Evolutionary conservation across 495 filamentous ascomycete genomes (phyloP), one percentile per base, ranked within the genome.

Genomic region (Tetracladium setigerum): DNA sequence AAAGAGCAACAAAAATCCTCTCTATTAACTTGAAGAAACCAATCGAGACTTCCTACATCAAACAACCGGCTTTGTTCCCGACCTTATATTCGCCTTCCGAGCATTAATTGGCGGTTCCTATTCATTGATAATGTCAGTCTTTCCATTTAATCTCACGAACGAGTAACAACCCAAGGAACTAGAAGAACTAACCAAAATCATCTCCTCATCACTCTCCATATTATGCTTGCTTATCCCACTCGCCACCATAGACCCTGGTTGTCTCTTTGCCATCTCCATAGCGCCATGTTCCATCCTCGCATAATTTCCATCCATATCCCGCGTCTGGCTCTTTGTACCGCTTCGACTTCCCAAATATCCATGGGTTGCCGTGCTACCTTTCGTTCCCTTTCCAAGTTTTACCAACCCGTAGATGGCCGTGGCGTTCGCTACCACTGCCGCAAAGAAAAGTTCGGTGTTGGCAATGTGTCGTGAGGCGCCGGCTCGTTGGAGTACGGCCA

Each of bases 131-230:
- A 3, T 27, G 22, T 27, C 22, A 27, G 22, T 27, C 22, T 27
- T 3, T 27, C 22, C 7, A 27, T 27, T 7, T 27, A 7, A 27
- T 27, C 22, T 27, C 22, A 7, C 3, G 7, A 27, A 3, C 22
- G 22, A 7, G 7, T 7, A 27, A 27, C 7, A 27, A 3, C 3
- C 7, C 7, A 7, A 27, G 36, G 16, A 14, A 16, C 38, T 8
- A 36, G 2, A 18, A 38, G 37, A 11, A 59, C 69, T 44, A 66
- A 75, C 71, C n/a, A 68, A 47, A 24, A 68, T 61, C 41, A 75
- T 64, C 50, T 73, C 34, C 34, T 36, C 34, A 16, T 36, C 34
- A 16, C 34, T 36, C 16, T 36, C 34, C 13, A n/a, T 36, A n/a
- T 16, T 16, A 16, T 36, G 16, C 34, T 16, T 36, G 9, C 13